A percentile compares a stretch with the other conserved stretches of the same genome.
phyloP scores from a whole-genome alignment of 2,329 filamentous ascomycete species.

The Knoxdaviesia capensis region DNA sequence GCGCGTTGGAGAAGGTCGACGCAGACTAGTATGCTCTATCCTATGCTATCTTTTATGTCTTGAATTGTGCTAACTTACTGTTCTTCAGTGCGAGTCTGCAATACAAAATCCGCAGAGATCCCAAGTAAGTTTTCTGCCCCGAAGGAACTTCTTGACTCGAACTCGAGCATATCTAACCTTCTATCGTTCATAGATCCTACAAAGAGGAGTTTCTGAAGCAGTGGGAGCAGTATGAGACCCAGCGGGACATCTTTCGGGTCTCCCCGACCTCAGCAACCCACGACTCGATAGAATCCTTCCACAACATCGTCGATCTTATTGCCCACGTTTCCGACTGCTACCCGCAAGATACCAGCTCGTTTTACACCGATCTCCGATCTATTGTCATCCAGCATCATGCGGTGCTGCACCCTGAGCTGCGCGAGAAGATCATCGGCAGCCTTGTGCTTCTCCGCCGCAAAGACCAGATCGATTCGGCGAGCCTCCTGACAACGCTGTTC shows the following conservation, averaged over 20 bases:
- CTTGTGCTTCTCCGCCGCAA: conserved; percentile 77
- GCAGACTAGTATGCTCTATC: conserved; percentile 49
- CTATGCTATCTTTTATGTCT: background rate
- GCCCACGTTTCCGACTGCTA: conserved; percentile 90
- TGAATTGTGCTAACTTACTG: conserved; percentile 9
- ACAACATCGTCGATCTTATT: conserved; percentile 83
- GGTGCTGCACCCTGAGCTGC: conserved; percentile 60
- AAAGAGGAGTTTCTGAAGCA: conserved; percentile 74
- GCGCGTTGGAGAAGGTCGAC: conserved; percentile 86
- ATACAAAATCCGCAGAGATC: conserved; percentile 79
- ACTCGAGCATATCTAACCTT: background rate
- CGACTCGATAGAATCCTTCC: conserved; percentile 63
- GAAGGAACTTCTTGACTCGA: background rate
- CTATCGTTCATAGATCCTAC: conserved; percentile 44
- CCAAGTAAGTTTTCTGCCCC: conserved; percentile 32
- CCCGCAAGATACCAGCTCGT: conserved; percentile 55
- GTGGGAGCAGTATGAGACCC: conserved; percentile 79
- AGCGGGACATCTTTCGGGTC: conserved; percentile 77
- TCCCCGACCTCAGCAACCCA: conserved; percentile 61
- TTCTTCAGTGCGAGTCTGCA: conserved; percentile 55
- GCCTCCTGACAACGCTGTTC: conserved; percentile 77
- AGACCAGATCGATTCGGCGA: conserved; percentile 71
- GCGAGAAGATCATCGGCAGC: conserved; percentile 88
- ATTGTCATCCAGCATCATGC: conserved; percentile 71
- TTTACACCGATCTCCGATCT: conserved; percentile 61